Conservation (phyloP, 257 asterid species). For the Echium plantagineum region DNA sequence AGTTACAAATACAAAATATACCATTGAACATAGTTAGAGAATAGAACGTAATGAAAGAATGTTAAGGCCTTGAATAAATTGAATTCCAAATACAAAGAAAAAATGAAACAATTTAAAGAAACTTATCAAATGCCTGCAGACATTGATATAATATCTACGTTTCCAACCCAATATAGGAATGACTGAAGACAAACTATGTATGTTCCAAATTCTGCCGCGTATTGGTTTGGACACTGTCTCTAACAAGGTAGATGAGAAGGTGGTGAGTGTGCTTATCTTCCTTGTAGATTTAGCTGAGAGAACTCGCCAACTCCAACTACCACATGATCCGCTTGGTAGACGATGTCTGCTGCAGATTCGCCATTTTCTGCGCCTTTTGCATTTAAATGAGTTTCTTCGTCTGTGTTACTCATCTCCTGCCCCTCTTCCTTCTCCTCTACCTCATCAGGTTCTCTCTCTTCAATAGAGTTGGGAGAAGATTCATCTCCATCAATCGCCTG, state of each 20-base stretch:
- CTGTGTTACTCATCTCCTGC: slow-evolving; percentile 8
- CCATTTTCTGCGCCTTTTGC: slow-evolving; percentile 11
- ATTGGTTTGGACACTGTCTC: neutral
- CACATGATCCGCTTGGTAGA: slow-evolving; percentile 14
- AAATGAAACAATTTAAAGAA: neutral
- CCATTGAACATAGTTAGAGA: too few species aligned
- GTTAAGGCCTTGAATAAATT: neutral
- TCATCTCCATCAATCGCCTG: slow-evolving; percentile 26
- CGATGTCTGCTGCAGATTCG: slow-evolving; percentile 7
- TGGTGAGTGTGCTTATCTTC: slow-evolving; percentile 17
- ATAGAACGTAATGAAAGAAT: slow-evolving; percentile 11
- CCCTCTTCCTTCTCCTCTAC: neutral
- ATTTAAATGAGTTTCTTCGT: slow-evolving; percentile 5
- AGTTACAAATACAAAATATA: too few species aligned
- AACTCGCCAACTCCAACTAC: slow-evolving; percentile 32
- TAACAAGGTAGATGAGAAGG: neutral
- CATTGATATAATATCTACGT: slow-evolving; percentile 3
- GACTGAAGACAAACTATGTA: neutral
- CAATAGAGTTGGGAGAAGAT: slow-evolving; percentile 13
- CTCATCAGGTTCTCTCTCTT: slow-evolving; percentile 22
- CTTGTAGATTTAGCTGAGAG: slow-evolving; percentile 31
- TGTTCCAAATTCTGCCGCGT: neutral
- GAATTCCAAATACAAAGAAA: slow-evolving; percentile 1
- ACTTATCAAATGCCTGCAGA: slow-evolving; percentile 1
- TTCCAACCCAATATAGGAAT: neutral